Evolutionary conservation across 306 rosid genomes (phyloP), one percentile per base, ranked within the genome.

Genomic region (Abrus pulchellus): DNA sequence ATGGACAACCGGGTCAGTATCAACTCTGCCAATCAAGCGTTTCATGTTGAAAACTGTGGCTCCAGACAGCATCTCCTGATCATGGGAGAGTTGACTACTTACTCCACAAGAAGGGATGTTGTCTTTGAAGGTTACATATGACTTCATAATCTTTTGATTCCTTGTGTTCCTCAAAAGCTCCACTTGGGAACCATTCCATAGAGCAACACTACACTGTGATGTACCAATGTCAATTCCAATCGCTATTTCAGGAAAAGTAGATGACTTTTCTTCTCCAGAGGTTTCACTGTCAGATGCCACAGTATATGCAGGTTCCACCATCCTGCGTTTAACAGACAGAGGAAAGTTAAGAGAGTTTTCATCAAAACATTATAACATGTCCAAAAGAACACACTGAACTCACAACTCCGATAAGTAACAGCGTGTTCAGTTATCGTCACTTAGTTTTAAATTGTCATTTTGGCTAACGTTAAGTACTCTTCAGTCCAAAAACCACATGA

Each of bases 141-240:
- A 93, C 74, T 88, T 80, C 93, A 93, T 91, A 75, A 86, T 68
- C 86, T 91, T 94, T 70, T 89, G 95, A 86, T 91, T 88, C 77
- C 93, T 83, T 11, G 83, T 84, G 86, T 93, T 93, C 84, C 80
- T 84, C 68, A 91, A 86, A 61, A 93, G 90, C 89, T 89, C 95
- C 59, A 92, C 94, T 68, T 84, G 87, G 56, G 97, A 90, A 59
- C 95, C 97, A 84, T 90, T 94, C 97, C 97, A 94, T 40, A 88
- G 73, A 28, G 97, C 97, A 71, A 94, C 91, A 72, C 97, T 91
- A 77, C 97, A 94, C 40, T 94, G 92, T 38, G 95, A 90, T 53
- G 97, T 94, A 74, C 99, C 97, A 45, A 94, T 89, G 61, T 94
- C 97, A 27, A 94, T 88, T 65, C 97, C 99, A 57, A 93, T 83